Conservation (phyloP, 345 rosid genomes). For the Gynandropsis gynandra region DNA sequence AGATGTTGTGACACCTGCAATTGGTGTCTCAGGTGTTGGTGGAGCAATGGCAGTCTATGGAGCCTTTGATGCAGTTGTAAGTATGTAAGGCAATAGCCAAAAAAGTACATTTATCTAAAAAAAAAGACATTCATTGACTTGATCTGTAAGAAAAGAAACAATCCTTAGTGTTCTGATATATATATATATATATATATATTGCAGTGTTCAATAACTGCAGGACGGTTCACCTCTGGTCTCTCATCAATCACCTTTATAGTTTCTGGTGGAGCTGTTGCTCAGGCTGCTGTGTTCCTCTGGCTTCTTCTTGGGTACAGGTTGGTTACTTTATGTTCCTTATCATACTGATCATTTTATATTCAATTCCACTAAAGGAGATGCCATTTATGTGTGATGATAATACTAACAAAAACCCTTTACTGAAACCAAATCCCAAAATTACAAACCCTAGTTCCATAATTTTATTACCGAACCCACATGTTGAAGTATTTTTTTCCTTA, state of each 20-base stretch:
- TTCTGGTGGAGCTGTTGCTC: conserved; percentile 52
- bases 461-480: too few relatives aligned
- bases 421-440: too few relatives aligned
- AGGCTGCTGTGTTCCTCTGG: conserved; percentile 65
- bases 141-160: too few relatives aligned
- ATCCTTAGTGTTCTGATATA: too few relatives aligned
- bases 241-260: conserved; percentile 37
- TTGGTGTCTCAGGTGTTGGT: conserved; percentile 82
- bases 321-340: not conserved
- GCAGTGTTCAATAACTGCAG: conserved; percentile 77
- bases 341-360: not conserved
- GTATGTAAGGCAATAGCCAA: conserved; percentile 25
- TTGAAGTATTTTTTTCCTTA: too few relatives aligned
- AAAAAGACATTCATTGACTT: too few relatives aligned
- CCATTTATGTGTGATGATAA: too few relatives aligned
- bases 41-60: conserved; percentile 94
- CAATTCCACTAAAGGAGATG: not conserved
- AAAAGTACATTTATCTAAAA: not conserved
- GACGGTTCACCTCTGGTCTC: conserved; percentile 47
- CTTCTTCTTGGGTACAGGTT: conserved; percentile 67
- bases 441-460: too few relatives aligned
- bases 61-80: conserved; percentile 80
- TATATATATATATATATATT: conserved; percentile 19
- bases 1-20: conserved; percentile 68
- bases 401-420: too few relatives aligned